A percentile compares a stretch with the other conserved stretches of the same genome.
Evolutionary conservation across 306 rosid genomes (phyloP).

Genomic region (Prosopis cineraria): DNA sequence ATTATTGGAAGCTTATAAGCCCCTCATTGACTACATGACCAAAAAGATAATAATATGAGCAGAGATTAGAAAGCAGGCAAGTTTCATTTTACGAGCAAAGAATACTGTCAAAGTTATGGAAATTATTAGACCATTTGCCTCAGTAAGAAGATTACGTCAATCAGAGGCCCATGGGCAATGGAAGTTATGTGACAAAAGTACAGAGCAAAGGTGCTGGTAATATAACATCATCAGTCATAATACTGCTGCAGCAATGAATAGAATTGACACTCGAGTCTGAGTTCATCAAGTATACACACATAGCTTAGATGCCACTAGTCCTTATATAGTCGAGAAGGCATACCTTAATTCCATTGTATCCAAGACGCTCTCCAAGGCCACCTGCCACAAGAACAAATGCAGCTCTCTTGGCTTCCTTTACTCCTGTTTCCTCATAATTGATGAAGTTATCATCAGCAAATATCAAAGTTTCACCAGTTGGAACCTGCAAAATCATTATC

Average conservation of each 20-base stretch:
- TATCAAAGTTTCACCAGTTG: conserved; percentile 74
- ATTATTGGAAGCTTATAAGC: background rate
- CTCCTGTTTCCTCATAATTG: conserved; percentile 80
- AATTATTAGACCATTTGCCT: conserved; percentile 1
- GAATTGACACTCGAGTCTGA: conserved; percentile 10
- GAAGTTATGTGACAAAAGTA: background rate
- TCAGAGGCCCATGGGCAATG: background rate
- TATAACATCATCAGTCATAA: conserved; percentile 17
- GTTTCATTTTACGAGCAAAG: background rate
- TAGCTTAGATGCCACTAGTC: background rate
- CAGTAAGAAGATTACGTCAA: conserved; percentile 19
- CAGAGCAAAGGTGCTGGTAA: conserved; percentile 16
- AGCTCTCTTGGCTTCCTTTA: conserved; percentile 71
- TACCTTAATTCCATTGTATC: conserved; percentile 96
- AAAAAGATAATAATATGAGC: background rate
- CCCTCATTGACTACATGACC: background rate
- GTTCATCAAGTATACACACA: conserved; percentile 8
- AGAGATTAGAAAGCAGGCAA: background rate
- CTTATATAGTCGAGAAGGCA: background rate
- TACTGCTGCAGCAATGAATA: background rate
- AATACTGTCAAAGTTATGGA: conserved; percentile 5
- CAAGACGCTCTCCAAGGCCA: conserved; percentile 97
- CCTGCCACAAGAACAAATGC: conserved; percentile 99
- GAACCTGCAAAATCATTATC: conserved; percentile 66
- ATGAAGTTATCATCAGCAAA: conserved; percentile 71